Percentiles rank a stretch among this genome's conserved stretches.
Conservation (phyloP, 208 protist genomes). For the Tritrichomonas foetus region DNA sequence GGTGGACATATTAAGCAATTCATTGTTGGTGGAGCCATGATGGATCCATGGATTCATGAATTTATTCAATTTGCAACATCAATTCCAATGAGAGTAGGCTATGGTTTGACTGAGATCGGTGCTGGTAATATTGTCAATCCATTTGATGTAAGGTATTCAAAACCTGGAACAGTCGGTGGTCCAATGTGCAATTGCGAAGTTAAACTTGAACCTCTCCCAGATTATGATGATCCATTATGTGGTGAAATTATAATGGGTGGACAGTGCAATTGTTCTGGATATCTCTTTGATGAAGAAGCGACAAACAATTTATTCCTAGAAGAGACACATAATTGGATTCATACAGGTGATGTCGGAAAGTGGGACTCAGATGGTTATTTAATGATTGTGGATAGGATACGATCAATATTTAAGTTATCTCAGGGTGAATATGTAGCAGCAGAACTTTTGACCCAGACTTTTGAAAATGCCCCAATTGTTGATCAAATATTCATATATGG, state of each 20-base stretch:
- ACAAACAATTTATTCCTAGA: background rate
- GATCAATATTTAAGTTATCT: constrained; percentile 74
- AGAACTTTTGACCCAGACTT: background rate
- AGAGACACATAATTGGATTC: background rate
- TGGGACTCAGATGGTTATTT: background rate
- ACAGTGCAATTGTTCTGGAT: background rate
- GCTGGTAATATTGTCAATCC: background rate
- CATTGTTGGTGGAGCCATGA: background rate
- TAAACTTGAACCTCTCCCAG: background rate
- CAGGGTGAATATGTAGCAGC: constrained; percentile 58
- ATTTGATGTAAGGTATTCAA: background rate
- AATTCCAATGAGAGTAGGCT: background rate
- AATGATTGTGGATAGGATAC: constrained; percentile 72
- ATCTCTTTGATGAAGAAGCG: background rate
- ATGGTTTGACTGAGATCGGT: background rate
- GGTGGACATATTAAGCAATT: background rate
- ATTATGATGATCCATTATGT: background rate
- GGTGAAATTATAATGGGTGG: background rate
- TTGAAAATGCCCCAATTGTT: background rate
- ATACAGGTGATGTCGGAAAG: constrained; percentile 37
- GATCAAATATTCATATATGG: constrained; percentile 44
- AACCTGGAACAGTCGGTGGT: background rate
- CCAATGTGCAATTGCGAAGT: background rate
- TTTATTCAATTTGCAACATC: background rate
- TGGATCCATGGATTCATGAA: background rate